A percentile compares a stretch with the other conserved stretches of the same genome.
Evolutionary conservation across 148 eudicot genomes (phyloP).

Genomic region (Heliamphora exappendiculata): DNA sequence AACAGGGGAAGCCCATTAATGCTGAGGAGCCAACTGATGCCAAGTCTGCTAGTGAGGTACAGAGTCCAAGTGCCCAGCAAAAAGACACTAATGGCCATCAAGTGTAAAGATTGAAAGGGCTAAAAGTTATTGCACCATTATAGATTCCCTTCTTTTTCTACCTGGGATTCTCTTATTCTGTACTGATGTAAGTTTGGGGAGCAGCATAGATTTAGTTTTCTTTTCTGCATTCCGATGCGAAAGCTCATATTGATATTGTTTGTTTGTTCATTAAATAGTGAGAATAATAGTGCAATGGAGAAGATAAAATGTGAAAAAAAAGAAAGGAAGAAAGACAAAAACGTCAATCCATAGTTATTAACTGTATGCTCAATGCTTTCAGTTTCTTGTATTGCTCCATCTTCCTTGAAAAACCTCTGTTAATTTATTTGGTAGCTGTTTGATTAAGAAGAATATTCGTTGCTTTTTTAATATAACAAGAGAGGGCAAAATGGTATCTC

Average conservation of each 20-base stretch:
- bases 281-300: background rate
- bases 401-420: background rate
- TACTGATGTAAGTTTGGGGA: background rate
- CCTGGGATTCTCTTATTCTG: background rate
- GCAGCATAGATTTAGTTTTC: background rate
- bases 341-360: background rate
- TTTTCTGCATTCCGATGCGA: background rate
- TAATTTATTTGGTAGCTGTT: too few species aligned
- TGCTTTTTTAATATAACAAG: too few species aligned
- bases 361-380: background rate
- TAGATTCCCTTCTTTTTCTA: background rate
- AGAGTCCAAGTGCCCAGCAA: slow-evolving; percentile 20
- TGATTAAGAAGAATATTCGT: too few species aligned
- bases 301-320: background rate
- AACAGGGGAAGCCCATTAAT: slow-evolving; percentile 38
- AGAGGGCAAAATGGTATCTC: too few species aligned
- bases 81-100: slow-evolving; percentile 33
- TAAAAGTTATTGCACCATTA: background rate
- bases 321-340: background rate
- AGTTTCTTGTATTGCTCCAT: background rate
- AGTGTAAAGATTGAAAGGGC: background rate
- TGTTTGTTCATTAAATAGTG: slow-evolving; percentile 4
- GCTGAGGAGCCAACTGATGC: slow-evolving; percentile 35
- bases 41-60: slow-evolving; percentile 24
- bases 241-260: slow-evolving; percentile 9